Conservation (phyloP, 2,329 filamentous ascomycete species). For the Apiospora saccharicola region DNA sequence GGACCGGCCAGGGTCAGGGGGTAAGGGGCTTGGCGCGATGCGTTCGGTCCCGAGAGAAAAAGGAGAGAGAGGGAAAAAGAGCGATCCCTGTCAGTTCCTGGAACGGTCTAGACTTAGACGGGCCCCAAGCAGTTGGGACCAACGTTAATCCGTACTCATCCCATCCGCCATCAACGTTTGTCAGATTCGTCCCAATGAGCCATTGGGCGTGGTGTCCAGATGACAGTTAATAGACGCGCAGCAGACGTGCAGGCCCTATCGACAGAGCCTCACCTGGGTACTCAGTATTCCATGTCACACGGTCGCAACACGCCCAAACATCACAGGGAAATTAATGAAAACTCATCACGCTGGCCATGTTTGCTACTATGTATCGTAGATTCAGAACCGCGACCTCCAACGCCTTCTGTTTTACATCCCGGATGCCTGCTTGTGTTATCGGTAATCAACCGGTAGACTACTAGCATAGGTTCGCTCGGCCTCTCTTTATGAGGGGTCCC, state of each 20-base stretch:
- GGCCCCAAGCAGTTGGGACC: conserved; percentile 6
- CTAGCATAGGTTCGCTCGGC: not conserved
- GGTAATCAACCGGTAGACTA: conserved; percentile 5
- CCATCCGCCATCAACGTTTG: not conserved
- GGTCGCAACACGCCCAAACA: not conserved
- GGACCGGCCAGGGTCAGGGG: conserved; percentile 6
- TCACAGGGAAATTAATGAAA: not conserved
- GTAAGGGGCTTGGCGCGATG: not conserved
- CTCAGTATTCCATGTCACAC: not conserved
- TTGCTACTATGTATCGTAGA: not conserved
- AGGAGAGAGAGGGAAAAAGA: not conserved
- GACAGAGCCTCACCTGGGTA: conserved; percentile 4
- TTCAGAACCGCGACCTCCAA: not conserved
- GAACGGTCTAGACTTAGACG: not conserved
- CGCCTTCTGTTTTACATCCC: not conserved
- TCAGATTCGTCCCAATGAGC: not conserved
- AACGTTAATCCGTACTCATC: conserved; percentile 4
- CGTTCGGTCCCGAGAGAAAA: conserved; percentile 5
- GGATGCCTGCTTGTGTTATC: not conserved
- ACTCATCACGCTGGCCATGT: not conserved
- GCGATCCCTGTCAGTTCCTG: not conserved
- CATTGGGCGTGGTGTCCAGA: not conserved
- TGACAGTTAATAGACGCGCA: not conserved
- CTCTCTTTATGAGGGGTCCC: not conserved
- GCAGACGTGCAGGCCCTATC: not conserved